A percentile compares a stretch with the other conserved stretches of the same genome.
phyloP scores from a whole-genome alignment of 257 asterid species.

The Gynochthodes officinalis region DNA sequence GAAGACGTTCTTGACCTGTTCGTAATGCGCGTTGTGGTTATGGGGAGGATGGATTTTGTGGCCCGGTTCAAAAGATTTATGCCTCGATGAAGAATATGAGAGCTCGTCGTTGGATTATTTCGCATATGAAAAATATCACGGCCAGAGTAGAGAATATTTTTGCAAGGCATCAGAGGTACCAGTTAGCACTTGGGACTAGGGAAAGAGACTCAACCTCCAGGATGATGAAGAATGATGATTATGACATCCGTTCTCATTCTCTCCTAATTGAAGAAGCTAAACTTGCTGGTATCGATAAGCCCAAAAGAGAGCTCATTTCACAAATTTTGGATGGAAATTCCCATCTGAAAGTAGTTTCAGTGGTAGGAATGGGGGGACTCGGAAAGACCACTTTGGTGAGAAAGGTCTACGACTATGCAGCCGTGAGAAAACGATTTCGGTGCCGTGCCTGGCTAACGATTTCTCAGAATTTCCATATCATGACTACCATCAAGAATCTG shows the following conservation, averaged over 20 bases:
- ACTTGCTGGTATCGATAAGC: slow-evolving; percentile 35
- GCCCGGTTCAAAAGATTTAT: slow-evolving; percentile 8
- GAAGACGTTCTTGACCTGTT: slow-evolving; percentile 21
- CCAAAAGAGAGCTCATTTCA: slow-evolving; percentile 21
- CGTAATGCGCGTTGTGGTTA: slow-evolving; percentile 14
- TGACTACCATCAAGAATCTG: slow-evolving; percentile 22
- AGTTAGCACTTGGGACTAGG: neutral
- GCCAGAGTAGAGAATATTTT: slow-evolving; percentile 14
- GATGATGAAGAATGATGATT: neutral
- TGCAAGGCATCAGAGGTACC: slow-evolving; percentile 18
- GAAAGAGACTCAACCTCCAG: no score
- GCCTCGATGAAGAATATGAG: slow-evolving; percentile 12
- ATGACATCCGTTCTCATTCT: slow-evolving; percentile 29
- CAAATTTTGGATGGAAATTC: slow-evolving; percentile 18
- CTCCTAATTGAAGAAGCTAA: slow-evolving; percentile 28
- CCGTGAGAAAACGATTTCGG: slow-evolving; percentile 24
- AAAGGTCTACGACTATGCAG: slow-evolving; percentile 28
- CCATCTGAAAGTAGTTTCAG: slow-evolving; percentile 25
- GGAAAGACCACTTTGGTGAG: slow-evolving; percentile 43
- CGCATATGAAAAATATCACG: slow-evolving; percentile 14
- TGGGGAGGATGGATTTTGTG: neutral
- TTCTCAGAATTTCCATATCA: slow-evolving; percentile 25
- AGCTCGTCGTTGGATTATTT: slow-evolving; percentile 20
- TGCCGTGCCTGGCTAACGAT: slow-evolving; percentile 35
- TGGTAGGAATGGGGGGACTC: slow-evolving; percentile 37